A percentile compares a stretch with the other conserved stretches of the same genome.
phyloP scores from a whole-genome alignment of 106 monocot genomes.

The Amphibolis antarctica region DNA sequence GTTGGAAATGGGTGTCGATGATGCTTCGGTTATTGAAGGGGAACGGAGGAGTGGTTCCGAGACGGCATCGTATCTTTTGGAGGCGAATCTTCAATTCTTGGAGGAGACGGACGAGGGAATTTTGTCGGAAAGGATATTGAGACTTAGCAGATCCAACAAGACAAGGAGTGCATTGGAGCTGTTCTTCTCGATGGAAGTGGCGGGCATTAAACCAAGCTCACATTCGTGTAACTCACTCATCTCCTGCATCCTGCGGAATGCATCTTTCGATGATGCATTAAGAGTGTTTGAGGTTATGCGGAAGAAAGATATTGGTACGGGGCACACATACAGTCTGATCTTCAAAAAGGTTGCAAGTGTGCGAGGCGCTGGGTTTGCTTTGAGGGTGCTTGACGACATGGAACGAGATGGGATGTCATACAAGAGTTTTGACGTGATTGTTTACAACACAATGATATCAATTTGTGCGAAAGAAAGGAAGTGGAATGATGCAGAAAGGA shows the following conservation, averaged over 20 bases:
- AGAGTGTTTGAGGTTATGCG: conserved; percentile 45
- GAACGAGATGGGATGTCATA: conserved; percentile 29
- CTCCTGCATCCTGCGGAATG: conserved; percentile 53
- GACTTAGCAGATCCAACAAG: conserved; percentile 73
- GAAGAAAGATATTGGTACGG: conserved; percentile 36
- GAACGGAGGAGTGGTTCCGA: no score
- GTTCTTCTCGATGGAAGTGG: conserved; percentile 50
- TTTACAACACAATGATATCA: conserved; percentile 88
- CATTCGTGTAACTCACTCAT: conserved; percentile 90
- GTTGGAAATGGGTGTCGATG: no score
- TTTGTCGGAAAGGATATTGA: conserved; percentile 57
- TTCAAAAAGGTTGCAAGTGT: conserved; percentile 54
- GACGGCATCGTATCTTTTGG: not conserved
- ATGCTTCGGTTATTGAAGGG: no score
- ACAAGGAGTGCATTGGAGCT: conserved; percentile 63
- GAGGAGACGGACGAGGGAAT: conserved; percentile 76
- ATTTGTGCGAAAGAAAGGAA: conserved; percentile 53
- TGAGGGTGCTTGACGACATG: conserved; percentile 45
- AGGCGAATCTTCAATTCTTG: conserved; percentile 41
- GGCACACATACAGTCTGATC: conserved; percentile 67
- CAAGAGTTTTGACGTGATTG: conserved; percentile 53
- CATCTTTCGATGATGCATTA: conserved; percentile 43
- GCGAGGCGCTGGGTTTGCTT: conserved; percentile 43
- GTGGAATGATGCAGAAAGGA: conserved; percentile 47
- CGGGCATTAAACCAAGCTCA: conserved; percentile 42